Evolutionary conservation across 2,329 filamentous ascomycete species (phyloP).

Genomic region (Macrophomina pseudophaseolina): DNA sequence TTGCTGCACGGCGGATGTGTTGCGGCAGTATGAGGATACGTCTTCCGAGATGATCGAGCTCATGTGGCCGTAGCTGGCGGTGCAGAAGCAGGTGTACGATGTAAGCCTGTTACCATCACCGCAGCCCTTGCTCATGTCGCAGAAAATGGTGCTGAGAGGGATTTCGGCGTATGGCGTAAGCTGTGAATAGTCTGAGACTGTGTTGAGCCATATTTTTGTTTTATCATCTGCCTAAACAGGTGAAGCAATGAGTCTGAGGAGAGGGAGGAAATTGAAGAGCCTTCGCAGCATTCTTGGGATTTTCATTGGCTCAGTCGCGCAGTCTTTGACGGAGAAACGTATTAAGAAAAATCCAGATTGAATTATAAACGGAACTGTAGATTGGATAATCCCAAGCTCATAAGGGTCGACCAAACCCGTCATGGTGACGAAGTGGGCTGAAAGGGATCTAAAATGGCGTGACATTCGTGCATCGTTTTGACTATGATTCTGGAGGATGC

Average conservation of each 20-base stretch:
- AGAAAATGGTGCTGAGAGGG: neutral
- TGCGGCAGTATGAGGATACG: neutral
- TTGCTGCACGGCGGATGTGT: neutral
- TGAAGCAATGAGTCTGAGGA: neutral
- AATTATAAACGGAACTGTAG: too few species aligned
- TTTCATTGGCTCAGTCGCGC: too few species aligned
- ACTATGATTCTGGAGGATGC: too few species aligned
- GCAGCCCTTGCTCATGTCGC: neutral
- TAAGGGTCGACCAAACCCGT: too few species aligned
- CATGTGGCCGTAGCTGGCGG: neutral
- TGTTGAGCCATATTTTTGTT: neutral
- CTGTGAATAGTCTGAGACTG: neutral
- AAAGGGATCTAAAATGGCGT: too few species aligned
- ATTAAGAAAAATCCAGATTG: too few species aligned
- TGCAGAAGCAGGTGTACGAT: neutral
- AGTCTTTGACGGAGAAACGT: too few species aligned
- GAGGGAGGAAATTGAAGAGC: neutral
- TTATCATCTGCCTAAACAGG: neutral
- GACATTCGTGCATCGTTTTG: too few species aligned
- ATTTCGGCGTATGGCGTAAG: neutral
- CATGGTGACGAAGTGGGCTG: too few species aligned
- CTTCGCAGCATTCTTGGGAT: too few species aligned
- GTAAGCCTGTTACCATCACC: neutral
- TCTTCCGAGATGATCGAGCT: neutral
- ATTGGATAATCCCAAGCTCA: too few species aligned